Percentiles rank a stretch among this genome's conserved stretches.
These are phyloP conservation scores for Schizosaccharomyces osmophilus DNA, from an alignment of 805 yeast genomes.

Conservation along the genomic window DNA sequence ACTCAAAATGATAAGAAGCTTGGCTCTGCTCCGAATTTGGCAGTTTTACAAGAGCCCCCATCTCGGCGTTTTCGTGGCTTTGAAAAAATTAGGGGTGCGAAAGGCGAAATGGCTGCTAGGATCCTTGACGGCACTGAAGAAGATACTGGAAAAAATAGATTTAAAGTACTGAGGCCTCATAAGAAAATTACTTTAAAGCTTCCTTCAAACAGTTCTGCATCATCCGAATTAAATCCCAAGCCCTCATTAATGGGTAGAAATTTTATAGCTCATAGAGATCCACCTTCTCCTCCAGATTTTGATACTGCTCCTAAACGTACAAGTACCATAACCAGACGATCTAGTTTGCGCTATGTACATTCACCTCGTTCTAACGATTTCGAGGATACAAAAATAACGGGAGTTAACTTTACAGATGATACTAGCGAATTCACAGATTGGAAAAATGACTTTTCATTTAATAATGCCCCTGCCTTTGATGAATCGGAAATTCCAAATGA, in stretches of 20 bases:
- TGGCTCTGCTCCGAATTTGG: not conserved
- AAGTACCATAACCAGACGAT: not conserved
- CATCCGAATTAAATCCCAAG: not conserved
- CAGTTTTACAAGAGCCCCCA: not conserved
- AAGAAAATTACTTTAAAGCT: not conserved
- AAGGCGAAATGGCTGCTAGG: not conserved
- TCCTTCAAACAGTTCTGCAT: not conserved
- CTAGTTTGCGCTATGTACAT: not conserved
- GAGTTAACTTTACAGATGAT: not conserved
- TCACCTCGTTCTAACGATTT: not conserved
- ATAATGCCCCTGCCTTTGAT: conserved; percentile 1
- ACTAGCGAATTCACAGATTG: not conserved
- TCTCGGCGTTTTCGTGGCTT: not conserved
- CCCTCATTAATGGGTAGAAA: not conserved
- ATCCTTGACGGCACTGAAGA: not conserved
- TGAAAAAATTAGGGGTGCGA: not conserved
- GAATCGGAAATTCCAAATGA: not conserved
- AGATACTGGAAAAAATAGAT: not conserved
- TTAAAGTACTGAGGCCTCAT: not conserved
- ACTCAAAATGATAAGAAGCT: not conserved
- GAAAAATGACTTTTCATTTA: not conserved
- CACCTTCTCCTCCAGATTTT: not conserved
- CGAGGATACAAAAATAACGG: not conserved
- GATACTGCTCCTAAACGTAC: not conserved
- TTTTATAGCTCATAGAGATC: not conserved